Conservation (phyloP, 768 basidiomycete genomes). For the Ramaria rubella region DNA sequence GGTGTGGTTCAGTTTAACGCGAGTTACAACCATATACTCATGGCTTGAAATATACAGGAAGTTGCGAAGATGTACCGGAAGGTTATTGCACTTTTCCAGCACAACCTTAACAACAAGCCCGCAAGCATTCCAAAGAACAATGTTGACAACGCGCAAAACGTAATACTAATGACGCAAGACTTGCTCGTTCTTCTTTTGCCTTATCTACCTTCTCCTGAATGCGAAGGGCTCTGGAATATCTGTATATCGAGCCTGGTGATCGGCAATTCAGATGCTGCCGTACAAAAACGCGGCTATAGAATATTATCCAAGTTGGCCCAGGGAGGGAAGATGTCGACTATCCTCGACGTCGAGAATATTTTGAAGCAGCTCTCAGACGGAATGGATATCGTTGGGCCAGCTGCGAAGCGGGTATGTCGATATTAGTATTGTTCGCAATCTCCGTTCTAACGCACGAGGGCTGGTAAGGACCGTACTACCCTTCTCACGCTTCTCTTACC, state of each 20-base stretch:
- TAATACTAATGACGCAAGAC: constrained; percentile 67
- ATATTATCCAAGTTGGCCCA: constrained; percentile 72
- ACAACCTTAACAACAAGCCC: constrained; percentile 44
- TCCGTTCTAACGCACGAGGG: constrained; percentile 11
- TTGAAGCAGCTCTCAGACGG: constrained; percentile 7
- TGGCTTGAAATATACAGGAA: constrained; percentile 38
- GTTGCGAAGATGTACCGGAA: constrained; percentile 77
- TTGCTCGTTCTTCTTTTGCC: constrained; percentile 81
- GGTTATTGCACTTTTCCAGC: constrained; percentile 62
- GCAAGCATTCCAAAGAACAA: constrained; percentile 30
- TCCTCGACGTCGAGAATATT: constrained; percentile 17
- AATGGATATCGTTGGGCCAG: constrained; percentile 57
- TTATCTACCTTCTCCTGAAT: constrained; percentile 55
- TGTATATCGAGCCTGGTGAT: constrained; percentile 65
- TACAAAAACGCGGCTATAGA: constrained; percentile 95
- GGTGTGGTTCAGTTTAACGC: constrained; percentile 32
- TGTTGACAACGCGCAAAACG: constrained; percentile 35
- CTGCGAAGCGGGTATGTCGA: constrained; percentile 73
- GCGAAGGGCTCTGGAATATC: constrained; percentile 57
- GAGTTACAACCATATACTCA: not conserved
- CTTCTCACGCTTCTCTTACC: constrained; percentile 66
- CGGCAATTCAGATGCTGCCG: constrained; percentile 71
- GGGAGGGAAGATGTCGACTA: constrained; percentile 46
- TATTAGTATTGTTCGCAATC: not conserved
- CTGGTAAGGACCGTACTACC: constrained; percentile 68